These are phyloP conservation scores for Talaromyces ruber DNA, from an alignment of 495 filamentous ascomycete species.

Conservation along the genomic window DNA sequence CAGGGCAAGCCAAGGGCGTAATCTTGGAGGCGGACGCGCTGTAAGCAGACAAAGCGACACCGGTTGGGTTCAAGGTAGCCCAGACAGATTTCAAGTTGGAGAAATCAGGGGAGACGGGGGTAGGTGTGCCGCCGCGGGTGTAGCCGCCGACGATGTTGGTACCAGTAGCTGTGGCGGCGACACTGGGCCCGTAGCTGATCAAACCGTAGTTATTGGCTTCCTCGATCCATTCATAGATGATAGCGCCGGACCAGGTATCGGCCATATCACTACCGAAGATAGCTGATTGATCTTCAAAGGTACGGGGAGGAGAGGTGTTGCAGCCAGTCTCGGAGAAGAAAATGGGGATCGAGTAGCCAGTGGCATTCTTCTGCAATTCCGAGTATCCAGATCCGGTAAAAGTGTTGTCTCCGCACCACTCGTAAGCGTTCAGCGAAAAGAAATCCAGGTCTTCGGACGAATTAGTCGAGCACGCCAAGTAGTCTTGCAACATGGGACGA, in stretches of 20 bases:
- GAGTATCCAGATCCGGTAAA: conserved; percentile 64
- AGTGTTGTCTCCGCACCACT: conserved; percentile 69
- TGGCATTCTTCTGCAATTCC: conserved; percentile 50
- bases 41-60: conserved; percentile 57
- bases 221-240: conserved; percentile 87
- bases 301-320: conserved; percentile 56
- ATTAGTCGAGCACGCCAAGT: conserved; percentile 68
- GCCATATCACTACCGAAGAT: conserved; percentile 70
- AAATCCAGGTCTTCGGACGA: conserved; percentile 68
- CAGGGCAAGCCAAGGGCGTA: conserved; percentile 53
- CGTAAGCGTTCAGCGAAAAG: conserved; percentile 79
- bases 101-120: conserved; percentile 68
- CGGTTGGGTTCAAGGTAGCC: conserved; percentile 61
- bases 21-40: conserved; percentile 48
- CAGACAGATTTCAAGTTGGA: conserved; percentile 67
- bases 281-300: conserved; percentile 66
- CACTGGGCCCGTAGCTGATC: conserved; percentile 59
- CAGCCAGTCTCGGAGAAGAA: conserved; percentile 82
- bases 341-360: conserved; percentile 63
- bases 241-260: conserved; percentile 69
- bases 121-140: conserved; percentile 63
- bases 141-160: conserved; percentile 53
- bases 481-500: conserved; percentile 82
- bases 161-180: conserved; percentile 29
- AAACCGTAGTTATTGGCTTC: conserved; percentile 81